Evolutionary conservation across 176 grass and related monocot genomes (phyloP), one percentile per base, ranked within the genome.

Genomic region (Oryza rufipogon): DNA sequence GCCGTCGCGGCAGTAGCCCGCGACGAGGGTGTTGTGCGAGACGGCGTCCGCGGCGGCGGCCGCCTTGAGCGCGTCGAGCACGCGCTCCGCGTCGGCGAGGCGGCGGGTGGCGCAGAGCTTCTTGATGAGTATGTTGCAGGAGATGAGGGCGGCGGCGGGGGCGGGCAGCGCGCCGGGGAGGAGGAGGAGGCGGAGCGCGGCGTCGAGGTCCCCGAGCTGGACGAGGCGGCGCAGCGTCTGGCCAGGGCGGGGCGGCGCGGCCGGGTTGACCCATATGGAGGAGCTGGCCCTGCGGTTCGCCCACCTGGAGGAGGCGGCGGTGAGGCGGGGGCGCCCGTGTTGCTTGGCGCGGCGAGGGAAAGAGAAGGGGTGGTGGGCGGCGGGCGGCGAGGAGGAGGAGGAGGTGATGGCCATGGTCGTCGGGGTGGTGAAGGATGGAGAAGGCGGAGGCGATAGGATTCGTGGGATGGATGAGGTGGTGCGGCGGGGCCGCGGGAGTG

Each of bases 11-110:
- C 88, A 90, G 84, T 83, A 79, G 4, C 88, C 88, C 11, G 73
- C 79, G 47, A 90, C 74, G 58, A 90, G 84, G 74, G 84, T 90
- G 88, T 90, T 90, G 79, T 86, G 84, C 60, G 88, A 83, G 79
- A 90, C 74, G 47, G 84, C 60, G 38, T 90, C 88, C 3, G 88
- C 88, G 10, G 83, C 46, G 58, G 68, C 79, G 7, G 79, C 54
- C 1, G 73, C 73, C 83, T 86, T 82, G 66, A 90, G 78, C 33
- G 17, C 66, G 23, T 72, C 83, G 20, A 90, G 73, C 66, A 90
- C 58, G 68, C 79, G 83, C 46, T 86, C 83, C 14, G 83, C 78
- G 4, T 90, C 83, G 6, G 79, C 58, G 67, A 90, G 45, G 67
- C 79, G 79, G 45, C 32, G 44, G 34, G 51, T 34, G 10, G 78